A percentile compares a stretch with the other conserved stretches of the same genome.
Evolutionary conservation across 164 flowering plant genomes (phyloP).

Genomic region (Akebia trifoliata): DNA sequence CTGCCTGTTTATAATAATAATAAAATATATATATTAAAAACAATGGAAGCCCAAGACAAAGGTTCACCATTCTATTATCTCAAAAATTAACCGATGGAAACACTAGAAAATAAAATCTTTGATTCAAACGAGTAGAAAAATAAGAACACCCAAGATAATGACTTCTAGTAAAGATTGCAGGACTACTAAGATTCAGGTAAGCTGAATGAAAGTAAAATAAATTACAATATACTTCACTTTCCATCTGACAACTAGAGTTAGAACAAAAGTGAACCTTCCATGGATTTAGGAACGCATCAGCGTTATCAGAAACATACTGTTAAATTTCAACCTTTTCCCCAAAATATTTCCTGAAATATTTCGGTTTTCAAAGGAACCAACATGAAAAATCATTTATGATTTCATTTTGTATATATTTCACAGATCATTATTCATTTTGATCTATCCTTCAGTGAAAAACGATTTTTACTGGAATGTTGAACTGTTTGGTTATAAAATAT

Average conservation of each 20-base stretch:
- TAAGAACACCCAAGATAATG: background rate
- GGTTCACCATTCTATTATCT: background rate
- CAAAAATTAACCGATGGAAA: background rate
- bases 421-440: too few species aligned
- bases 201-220: background rate
- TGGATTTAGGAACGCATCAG: background rate
- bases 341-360: too few species aligned
- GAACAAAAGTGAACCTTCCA: background rate
- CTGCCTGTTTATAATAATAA: conserved; percentile 35
- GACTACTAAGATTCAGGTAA: background rate
- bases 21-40: too few species aligned
- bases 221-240: background rate
- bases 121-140: background rate
- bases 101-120: background rate
- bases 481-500: too few species aligned
- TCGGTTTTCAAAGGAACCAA: too few species aligned
- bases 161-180: background rate
- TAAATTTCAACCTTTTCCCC: too few species aligned
- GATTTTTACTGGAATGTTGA: too few species aligned
- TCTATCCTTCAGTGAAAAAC: too few species aligned
- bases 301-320: background rate
- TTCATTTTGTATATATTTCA: too few species aligned
- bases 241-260: background rate
- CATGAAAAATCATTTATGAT: too few species aligned
- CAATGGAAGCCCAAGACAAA: background rate